These are phyloP conservation scores for Ogataea methanolica DNA, from an alignment of 805 yeast genomes.

Conservation along the genomic window DNA sequence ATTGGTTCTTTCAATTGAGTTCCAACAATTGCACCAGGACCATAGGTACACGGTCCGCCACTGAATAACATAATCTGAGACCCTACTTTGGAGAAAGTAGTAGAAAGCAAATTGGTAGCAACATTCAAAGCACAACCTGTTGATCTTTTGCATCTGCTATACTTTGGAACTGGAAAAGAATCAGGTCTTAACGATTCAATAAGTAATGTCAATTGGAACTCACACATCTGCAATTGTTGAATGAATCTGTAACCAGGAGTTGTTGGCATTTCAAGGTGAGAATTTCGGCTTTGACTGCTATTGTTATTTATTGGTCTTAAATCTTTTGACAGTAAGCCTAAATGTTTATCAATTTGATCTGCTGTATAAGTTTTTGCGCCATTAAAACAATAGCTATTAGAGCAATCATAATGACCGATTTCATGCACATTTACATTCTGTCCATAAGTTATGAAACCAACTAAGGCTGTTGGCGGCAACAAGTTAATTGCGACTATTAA, in stretches of 20 bases:
- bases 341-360: constrained; percentile 40
- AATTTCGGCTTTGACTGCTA: constrained; percentile 2
- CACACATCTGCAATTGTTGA: constrained; percentile 44
- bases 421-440: constrained; percentile 57
- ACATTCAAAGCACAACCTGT: constrained; percentile 59
- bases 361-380: constrained; percentile 49
- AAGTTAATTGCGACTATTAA: constrained; percentile 36
- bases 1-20: constrained; percentile 55
- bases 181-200: constrained; percentile 47
- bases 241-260: constrained; percentile 37
- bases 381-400: constrained; percentile 43
- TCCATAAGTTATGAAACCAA: constrained; percentile 58
- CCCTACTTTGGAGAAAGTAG: constrained; percentile 43
- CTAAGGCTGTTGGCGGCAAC: constrained; percentile 50
- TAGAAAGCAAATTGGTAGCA: constrained; percentile 34
- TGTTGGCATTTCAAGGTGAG: constrained; percentile 15
- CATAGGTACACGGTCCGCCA: constrained; percentile 64
- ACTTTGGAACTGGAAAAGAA: constrained; percentile 41
- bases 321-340: constrained; percentile 40
- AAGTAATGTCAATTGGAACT: constrained; percentile 44
- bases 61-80: constrained; percentile 50
- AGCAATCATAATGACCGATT: constrained; percentile 32
- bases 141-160: constrained; percentile 46
- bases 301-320: constrained; percentile 12
- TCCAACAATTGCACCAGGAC: constrained; percentile 60